phyloP scores from a whole-genome alignment of 148 eudicot genomes.

The Nyssa sinensis region DNA sequence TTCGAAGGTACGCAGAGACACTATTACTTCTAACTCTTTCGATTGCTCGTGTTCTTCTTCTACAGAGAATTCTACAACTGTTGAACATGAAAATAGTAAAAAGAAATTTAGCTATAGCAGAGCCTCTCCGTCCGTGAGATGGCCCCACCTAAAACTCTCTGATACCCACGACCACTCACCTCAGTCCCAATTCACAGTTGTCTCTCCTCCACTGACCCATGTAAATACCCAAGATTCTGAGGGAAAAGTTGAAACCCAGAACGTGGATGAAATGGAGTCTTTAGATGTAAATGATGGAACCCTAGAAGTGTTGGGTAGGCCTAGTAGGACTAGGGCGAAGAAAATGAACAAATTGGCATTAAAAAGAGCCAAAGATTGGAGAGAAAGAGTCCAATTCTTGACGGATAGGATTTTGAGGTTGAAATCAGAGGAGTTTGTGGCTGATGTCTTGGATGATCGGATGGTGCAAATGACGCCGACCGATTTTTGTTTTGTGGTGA shows the following conservation, averaged over 20 bases:
- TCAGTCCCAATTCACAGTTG: constrained; percentile 37
- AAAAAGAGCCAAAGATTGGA: constrained; percentile 92
- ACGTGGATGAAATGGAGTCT: constrained; percentile 6
- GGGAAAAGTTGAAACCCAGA: constrained; percentile 24
- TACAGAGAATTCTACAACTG: constrained; percentile 11
- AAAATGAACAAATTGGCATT: constrained; percentile 84
- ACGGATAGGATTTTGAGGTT: constrained; percentile 66
- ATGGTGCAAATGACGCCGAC: constrained; percentile 83
- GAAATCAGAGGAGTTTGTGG: constrained; percentile 73
- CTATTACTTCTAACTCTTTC: constrained; percentile 31
- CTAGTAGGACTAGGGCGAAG: constrained; percentile 66
- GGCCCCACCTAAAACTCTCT: constrained; percentile 66
- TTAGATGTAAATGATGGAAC: constrained; percentile 39
- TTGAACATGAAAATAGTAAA: constrained; percentile 35
- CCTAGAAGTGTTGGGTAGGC: constrained; percentile 53
- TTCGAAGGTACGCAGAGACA: constrained; percentile 42
- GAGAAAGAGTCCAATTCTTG: constrained; percentile 74
- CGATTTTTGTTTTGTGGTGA: constrained; percentile 90
- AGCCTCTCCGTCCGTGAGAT: constrained; percentile 84
- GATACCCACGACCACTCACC: constrained; percentile 35
- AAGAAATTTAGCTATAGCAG: constrained; percentile 66
- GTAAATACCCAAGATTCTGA: constrained; percentile 16
- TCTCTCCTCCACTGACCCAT: constrained; percentile 23
- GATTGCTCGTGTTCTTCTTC: constrained; percentile 34
- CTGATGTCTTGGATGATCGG: constrained; percentile 76